phyloP scores from a whole-genome alignment of 2,329 filamentous ascomycete species.

The Fusarium protoensiforme region DNA sequence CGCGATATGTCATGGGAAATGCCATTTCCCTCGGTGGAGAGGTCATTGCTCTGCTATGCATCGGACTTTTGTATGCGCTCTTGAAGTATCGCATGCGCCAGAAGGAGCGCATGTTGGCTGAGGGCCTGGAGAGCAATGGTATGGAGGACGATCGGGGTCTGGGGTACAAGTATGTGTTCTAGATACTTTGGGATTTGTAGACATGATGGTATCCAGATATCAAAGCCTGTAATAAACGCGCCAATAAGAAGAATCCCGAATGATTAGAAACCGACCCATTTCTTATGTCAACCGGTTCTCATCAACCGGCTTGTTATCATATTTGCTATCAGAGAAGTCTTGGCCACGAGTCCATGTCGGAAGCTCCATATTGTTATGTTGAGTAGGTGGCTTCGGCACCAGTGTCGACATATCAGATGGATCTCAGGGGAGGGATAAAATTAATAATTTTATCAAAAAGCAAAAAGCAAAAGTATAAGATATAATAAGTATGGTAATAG shows the following conservation, averaged over 20 bases:
- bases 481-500: too few relatives aligned
- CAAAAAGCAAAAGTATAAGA: too few relatives aligned
- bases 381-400: too few relatives aligned
- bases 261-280: neutral
- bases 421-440: too few relatives aligned
- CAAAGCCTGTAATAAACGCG: neutral
- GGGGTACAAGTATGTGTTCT: slow-evolving; percentile 43
- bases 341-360: neutral
- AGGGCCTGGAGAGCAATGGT: slow-evolving; percentile 36
- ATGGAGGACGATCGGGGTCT: slow-evolving; percentile 26
- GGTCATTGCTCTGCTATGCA: slow-evolving; percentile 36
- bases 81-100: slow-evolving; percentile 44
- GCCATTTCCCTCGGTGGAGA: slow-evolving; percentile 44
- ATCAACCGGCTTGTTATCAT: neutral
- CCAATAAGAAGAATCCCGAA: neutral
- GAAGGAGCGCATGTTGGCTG: slow-evolving; percentile 38
- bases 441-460: too few relatives aligned
- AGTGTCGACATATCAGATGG: too few relatives aligned
- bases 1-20: slow-evolving; percentile 45
- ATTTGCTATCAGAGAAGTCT: neutral
- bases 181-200: neutral
- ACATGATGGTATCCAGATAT: neutral
- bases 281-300: neutral
- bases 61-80: slow-evolving; percentile 41
- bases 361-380: too few relatives aligned